Base-by-base conservation (phyloP, 169 alveolate genomes). In the Eimeria necatrix region DNA sequence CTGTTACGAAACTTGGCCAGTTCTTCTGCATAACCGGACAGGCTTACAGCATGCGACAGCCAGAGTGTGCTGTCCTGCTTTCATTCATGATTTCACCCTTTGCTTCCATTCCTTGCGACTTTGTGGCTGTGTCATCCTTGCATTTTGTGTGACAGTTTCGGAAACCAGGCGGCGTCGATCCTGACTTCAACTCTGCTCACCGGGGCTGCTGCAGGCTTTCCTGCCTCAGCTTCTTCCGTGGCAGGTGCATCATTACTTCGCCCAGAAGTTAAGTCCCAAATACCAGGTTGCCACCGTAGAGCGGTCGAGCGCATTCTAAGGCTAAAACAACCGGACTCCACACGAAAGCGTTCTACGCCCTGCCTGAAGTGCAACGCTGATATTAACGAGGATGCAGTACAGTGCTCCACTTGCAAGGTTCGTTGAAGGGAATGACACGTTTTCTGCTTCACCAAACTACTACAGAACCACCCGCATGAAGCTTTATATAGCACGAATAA, bases 141-240 rank as follows among this genome's bases (percentile, higher is more conserved):
- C 68, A 22, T 22, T 16, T 22, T 46, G 85, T 32, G 59, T 51
- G n/a, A 56, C 94, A 89, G 94, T 8, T 89, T 89, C 26, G 88
- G 71, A 56, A 32, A 74, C 22, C 94, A 89, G 8, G 86, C 94
- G 49, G 88, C 94, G 20, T 26, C 94, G 24, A 51, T 89, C 74
- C 12, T 89, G 88, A 89, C 94, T 9, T 70, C 94, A 20, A 68
- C 94, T 4, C 32, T 89, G 70, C 60, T 89, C 59, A 51, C 76
- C 18, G 89, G 73, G 10, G 89, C 89, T 5, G 89, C 89, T 51
- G 89, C 71, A 51, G 73, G 89, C 4, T 48, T 52, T 52, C 51
- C 89, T 49, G 89, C 89, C n/a, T 48, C 89, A 3, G 89, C 89
- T 80, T 64, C 85, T 74, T 74, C 85, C 51, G 85, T 74, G 5